Base-by-base conservation (phyloP, 2,329 filamentous ascomycete species). In the Aspergillus eucalypticola region DNA sequence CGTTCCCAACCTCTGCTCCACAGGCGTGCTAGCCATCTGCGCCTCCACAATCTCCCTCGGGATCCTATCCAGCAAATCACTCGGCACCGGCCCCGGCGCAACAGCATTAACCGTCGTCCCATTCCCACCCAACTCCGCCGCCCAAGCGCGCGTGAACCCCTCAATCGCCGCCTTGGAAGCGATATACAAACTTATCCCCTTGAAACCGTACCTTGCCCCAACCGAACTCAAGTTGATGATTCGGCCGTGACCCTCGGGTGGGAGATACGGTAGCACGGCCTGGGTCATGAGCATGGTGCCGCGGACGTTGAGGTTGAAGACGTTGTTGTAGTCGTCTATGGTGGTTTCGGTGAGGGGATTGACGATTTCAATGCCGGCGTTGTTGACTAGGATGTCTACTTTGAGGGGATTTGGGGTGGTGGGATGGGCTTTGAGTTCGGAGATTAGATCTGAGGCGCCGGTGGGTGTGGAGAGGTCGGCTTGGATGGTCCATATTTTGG, bases 91-190 rank as follows among this genome's bases (percentile, higher is more conserved):
- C 0, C 86, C 86, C 0, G 86, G 85, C 19, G 82, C 82, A 2
- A 89, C 82, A 0, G 80, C 78, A 64, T 89, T 89, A 25, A 87
- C 86, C 0, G 86, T 88, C 60, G 84, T 84, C 0, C 86, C 84
- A 59, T 80, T 73, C 3, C 62, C 68, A 0, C 86, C 86, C 8
- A 88, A 73, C 71, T 89, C 86, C 0, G 78, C 77, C 0, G 87
- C 86, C 80, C 84, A 84, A 48, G 78, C 81, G 6, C 85, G 76
- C 8, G 86, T 88, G 57, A 88, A 70, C 0, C 81, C 84, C 69
- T 89, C 86, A 15, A 88, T 69, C 5, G 85, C 86, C 0, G 83
- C 84, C 68, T 88, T 88, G 4, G 81, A 83, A 0, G 82, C 81
- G 50, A 79, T 79, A 69, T 88, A 88, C 2, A 86, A 69, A 1